A percentile compares a stretch with the other conserved stretches of the same genome.
These are phyloP conservation scores for Apophysomyces sp. DNA, from an alignment of 371 early-diverging fungal genomes.

Conservation along the genomic window DNA sequence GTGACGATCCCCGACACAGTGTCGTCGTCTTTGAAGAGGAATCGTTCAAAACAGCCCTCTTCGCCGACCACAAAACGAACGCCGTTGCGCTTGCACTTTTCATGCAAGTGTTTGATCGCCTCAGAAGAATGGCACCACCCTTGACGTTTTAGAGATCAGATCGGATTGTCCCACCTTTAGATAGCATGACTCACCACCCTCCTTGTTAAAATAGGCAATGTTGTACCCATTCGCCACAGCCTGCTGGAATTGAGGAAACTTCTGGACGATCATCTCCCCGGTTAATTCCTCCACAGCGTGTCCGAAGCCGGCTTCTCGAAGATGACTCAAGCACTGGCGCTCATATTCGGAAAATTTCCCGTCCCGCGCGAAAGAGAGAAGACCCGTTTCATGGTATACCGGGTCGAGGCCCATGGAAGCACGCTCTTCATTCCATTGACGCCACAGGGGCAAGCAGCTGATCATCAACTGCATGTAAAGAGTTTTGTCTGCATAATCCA, in stretches of 20 bases:
- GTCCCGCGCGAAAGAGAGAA: slow-evolving; percentile 29
- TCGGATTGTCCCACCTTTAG: neutral
- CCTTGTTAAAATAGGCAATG: slow-evolving; percentile 36
- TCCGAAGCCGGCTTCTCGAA: slow-evolving; percentile 38
- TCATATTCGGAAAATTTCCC: slow-evolving; percentile 39
- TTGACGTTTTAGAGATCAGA: neutral
- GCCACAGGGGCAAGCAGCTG: slow-evolving; percentile 45
- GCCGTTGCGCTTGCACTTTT: slow-evolving; percentile 30
- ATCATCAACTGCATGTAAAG: slow-evolving; percentile 44
- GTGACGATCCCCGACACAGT: slow-evolving; percentile 46
- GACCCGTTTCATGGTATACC: slow-evolving; percentile 41
- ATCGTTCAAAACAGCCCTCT: slow-evolving; percentile 12
- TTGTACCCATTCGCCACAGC: slow-evolving; percentile 35
- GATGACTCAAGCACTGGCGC: slow-evolving; percentile 20
- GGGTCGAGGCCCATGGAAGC: slow-evolving; percentile 18
- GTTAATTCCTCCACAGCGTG: slow-evolving; percentile 31
- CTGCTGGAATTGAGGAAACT: slow-evolving; percentile 31
- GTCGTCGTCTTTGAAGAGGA: slow-evolving; percentile 11
- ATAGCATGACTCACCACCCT: slow-evolving; percentile 23
- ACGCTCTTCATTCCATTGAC: slow-evolving; percentile 53
- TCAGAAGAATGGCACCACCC: slow-evolving; percentile 46
- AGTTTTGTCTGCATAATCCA: slow-evolving; percentile 48
- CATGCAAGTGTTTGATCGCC: slow-evolving; percentile 34
- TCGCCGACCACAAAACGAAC: slow-evolving; percentile 40
- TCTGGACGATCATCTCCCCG: slow-evolving; percentile 21